Conservation (phyloP, 495 filamentous ascomycete species). For the Gamarada debralockiae region DNA sequence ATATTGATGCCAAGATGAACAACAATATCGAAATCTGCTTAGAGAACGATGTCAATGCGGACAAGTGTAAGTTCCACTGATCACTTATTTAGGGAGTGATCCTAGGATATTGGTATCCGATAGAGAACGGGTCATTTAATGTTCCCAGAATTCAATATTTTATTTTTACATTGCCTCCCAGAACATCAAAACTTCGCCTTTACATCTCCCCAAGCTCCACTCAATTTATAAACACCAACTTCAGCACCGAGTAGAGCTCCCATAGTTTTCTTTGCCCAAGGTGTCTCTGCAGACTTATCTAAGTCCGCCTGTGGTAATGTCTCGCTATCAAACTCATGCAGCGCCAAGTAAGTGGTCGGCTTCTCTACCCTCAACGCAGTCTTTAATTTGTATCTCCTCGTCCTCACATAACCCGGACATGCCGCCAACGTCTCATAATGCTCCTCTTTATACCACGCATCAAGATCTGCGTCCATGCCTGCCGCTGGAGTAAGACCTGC, state of each 20-base stretch:
- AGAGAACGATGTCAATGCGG: no score
- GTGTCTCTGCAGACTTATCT: not conserved
- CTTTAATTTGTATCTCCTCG: conserved; percentile 6
- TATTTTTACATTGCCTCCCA: not conserved
- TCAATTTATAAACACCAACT: conserved; percentile 3
- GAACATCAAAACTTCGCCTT: conserved; percentile 37
- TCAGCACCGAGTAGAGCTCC: not conserved
- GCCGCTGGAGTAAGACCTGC: no score
- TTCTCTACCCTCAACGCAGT: not conserved
- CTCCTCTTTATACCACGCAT: no score
- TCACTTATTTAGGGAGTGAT: no score
- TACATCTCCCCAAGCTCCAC: conserved; percentile 28
- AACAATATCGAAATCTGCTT: no score
- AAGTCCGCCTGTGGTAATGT: conserved; percentile 5
- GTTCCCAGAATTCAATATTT: no score
- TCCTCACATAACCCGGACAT: conserved; percentile 21
- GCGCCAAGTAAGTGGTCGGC: conserved; percentile 2
- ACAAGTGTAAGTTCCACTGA: no score
- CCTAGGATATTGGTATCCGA: no score
- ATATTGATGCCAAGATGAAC: no score
- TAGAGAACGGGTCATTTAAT: no score
- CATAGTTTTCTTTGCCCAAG: not conserved
- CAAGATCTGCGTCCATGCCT: no score
- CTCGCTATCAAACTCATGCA: conserved; percentile 15
- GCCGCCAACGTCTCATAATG: no score